Percentiles rank a stretch among this genome's conserved stretches.
phyloP scores from a whole-genome alignment of 2,329 filamentous ascomycete genomes.

The Volutella citrinella region DNA sequence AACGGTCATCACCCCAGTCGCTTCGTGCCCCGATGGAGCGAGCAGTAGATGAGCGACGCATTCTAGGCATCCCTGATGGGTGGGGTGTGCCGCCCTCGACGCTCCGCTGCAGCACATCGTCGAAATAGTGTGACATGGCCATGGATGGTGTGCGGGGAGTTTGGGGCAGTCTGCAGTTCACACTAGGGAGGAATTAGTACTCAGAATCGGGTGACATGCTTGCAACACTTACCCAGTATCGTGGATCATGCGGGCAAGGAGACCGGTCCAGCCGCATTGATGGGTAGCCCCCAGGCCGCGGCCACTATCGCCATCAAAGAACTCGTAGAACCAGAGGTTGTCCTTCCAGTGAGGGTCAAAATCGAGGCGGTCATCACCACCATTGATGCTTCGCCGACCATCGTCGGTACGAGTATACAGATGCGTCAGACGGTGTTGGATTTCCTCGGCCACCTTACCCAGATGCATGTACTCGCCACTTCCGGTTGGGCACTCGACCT shows the following conservation, averaged over 20 bases:
- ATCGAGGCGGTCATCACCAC: constrained; percentile 79
- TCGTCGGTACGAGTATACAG: constrained; percentile 82
- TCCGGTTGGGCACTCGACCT: constrained; percentile 91
- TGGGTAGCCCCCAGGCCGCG: constrained; percentile 88
- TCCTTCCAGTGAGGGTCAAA: constrained; percentile 90
- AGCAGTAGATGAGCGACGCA: constrained; percentile 77
- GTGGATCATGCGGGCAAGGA: constrained; percentile 96
- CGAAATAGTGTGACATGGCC: constrained; percentile 90
- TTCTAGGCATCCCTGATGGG: constrained; percentile 43
- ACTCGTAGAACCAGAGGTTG: constrained; percentile 89
- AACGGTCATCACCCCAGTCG: constrained; percentile 59
- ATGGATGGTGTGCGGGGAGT: constrained; percentile 84
- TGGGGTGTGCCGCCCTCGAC: constrained; percentile 35
- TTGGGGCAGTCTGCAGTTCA: constrained; percentile 87
- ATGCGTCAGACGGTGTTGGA: constrained; percentile 92
- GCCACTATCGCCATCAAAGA: constrained; percentile 90
- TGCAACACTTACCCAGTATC: constrained; percentile 76
- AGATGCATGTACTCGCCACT: constrained; percentile 95
- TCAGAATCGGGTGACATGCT: neutral
- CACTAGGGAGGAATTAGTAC: constrained; percentile 51
- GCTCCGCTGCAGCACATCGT: constrained; percentile 70
- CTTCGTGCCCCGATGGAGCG: constrained; percentile 82
- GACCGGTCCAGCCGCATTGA: constrained; percentile 93
- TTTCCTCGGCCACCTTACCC: constrained; percentile 88
- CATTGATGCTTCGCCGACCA: constrained; percentile 85